These are phyloP conservation scores for Oryza rufipogon DNA, from an alignment of 176 grass and related monocot genomes.

Conservation along the genomic window DNA sequence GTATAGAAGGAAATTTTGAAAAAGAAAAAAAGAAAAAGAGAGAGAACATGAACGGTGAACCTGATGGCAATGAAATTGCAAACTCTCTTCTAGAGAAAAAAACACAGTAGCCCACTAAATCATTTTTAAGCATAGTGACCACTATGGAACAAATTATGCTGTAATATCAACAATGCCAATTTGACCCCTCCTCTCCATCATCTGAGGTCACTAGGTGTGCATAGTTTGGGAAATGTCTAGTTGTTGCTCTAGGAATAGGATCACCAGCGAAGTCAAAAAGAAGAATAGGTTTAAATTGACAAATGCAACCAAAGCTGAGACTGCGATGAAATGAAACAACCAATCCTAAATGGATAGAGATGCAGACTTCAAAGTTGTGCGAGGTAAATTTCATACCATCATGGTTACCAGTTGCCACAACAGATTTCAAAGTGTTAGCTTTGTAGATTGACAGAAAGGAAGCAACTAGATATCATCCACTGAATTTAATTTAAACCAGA, in stretches of 20 bases:
- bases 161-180: neutral
- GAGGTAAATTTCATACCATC: neutral
- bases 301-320: slow-evolving; percentile 8
- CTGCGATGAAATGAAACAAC: neutral
- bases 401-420: neutral
- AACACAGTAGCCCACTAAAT: slow-evolving; percentile 5
- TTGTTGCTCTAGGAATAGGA: neutral
- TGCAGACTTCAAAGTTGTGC: neutral
- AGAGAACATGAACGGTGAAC: neutral
- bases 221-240: neutral
- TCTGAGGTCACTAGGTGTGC: neutral
- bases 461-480: neutral
- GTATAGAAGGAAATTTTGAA: neutral
- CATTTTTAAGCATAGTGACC: neutral
- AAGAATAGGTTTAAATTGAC: neutral
- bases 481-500: neutral
- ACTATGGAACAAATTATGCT: neutral
- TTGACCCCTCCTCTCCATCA: neutral
- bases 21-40: no score
- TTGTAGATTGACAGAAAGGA: neutral
- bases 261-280: no score
- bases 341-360: neutral
- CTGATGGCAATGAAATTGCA: neutral
- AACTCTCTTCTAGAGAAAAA: slow-evolving; percentile 8
- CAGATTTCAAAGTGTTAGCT: neutral